Conservation (phyloP, 2,329 filamentous ascomycete species). For the Xylariaceae sp. region DNA sequence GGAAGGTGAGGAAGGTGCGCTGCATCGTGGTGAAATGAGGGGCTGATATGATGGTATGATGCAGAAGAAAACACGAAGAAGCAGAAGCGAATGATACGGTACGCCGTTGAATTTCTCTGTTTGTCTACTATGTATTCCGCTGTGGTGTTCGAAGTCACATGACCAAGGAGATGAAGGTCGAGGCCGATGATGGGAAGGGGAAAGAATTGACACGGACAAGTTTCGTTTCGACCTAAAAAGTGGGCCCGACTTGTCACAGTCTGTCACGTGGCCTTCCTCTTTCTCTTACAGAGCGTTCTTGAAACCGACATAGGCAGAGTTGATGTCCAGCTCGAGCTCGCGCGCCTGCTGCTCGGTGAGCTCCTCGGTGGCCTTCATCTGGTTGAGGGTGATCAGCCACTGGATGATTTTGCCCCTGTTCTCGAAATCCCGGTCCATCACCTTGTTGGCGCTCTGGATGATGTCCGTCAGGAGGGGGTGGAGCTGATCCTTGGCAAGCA, state of each 20-base stretch:
- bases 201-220: too few species aligned
- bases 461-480: slow-evolving; percentile 92
- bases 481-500: slow-evolving; percentile 92
- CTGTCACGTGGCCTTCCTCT: too few species aligned
- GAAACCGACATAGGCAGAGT: slow-evolving; percentile 90
- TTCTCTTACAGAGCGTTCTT: slow-evolving; percentile 60
- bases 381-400: slow-evolving; percentile 94
- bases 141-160: slow-evolving; percentile 2
- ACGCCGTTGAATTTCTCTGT: too few species aligned
- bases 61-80: too few species aligned
- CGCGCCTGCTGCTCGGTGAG: slow-evolving; percentile 79
- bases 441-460: slow-evolving; percentile 95
- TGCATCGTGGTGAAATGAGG: slow-evolving; percentile 22
- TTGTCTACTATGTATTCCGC: too few species aligned
- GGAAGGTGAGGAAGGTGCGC: slow-evolving; percentile 38
- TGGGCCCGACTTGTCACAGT: too few species aligned
- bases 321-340: slow-evolving; percentile 88
- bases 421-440: slow-evolving; percentile 92
- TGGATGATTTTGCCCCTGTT: slow-evolving; percentile 95
- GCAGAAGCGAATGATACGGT: too few species aligned
- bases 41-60: background rate
- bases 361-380: slow-evolving; percentile 95
- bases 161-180: slow-evolving; percentile 1
- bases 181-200: slow-evolving; percentile 5
- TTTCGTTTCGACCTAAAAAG: too few species aligned